A percentile compares a stretch with the other conserved stretches of the same genome.
Evolutionary conservation across 2,329 filamentous ascomycete genomes (phyloP).

Genomic region (Cladosporium sp.): DNA sequence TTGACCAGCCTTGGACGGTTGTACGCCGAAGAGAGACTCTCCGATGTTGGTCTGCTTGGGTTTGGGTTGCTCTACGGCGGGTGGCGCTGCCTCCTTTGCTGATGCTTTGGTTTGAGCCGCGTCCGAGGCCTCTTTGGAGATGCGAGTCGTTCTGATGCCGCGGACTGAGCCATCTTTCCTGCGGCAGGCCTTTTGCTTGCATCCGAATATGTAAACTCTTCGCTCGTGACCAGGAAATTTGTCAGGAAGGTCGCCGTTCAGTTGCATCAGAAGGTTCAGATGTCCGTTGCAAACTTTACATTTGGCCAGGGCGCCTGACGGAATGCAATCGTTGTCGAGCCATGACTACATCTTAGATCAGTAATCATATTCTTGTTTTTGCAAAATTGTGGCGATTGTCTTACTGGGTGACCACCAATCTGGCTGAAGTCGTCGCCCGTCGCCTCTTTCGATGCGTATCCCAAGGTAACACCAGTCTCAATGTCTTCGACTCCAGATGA

Average conservation of each 20-base stretch:
- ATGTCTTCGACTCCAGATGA: slow-evolving; percentile 70
- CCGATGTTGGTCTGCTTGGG: slow-evolving; percentile 50
- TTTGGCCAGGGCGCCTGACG: slow-evolving; percentile 72
- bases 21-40: slow-evolving; percentile 66
- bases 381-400: slow-evolving; percentile 30
- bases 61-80: slow-evolving; percentile 12
- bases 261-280: slow-evolving; percentile 81
- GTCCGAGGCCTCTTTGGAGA: slow-evolving; percentile 27
- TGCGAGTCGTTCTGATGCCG: slow-evolving; percentile 64
- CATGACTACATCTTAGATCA: slow-evolving; percentile 61
- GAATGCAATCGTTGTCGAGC: slow-evolving; percentile 67
- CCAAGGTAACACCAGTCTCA: slow-evolving; percentile 83
- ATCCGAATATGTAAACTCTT: slow-evolving; percentile 81
- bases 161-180: slow-evolving; percentile 79
- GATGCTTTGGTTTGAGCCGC: slow-evolving; percentile 18
- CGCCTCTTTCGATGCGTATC: slow-evolving; percentile 77
- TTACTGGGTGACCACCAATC: slow-evolving; percentile 80
- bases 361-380: background rate
- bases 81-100: slow-evolving; percentile 18
- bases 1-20: slow-evolving; percentile 31
- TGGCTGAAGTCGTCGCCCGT: slow-evolving; percentile 82
- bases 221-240: slow-evolving; percentile 83
- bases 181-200: slow-evolving; percentile 71
- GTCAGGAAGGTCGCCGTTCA: slow-evolving; percentile 86
- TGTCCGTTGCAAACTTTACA: slow-evolving; percentile 83